Percentiles rank a stretch among this genome's conserved stretches.
These are phyloP conservation scores for Lachancea sp. DNA, from an alignment of 805 yeast genomes.

Conservation along the genomic window DNA sequence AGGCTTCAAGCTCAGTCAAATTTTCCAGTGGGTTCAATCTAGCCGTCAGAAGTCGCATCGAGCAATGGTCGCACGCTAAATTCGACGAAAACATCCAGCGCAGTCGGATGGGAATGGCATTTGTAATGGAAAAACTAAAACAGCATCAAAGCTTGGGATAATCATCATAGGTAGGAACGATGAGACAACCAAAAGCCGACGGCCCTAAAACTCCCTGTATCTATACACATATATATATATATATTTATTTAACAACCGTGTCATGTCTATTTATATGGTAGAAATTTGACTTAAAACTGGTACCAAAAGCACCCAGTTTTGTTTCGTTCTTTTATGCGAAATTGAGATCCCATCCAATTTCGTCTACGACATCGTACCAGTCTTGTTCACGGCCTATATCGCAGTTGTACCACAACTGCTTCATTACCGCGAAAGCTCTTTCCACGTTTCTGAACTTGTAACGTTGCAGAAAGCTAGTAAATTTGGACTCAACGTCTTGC, in stretches of 20 bases:
- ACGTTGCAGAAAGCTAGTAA: conserved; percentile 51
- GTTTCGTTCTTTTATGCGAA: conserved; percentile 42
- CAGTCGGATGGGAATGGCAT: conserved; percentile 65
- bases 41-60: conserved; percentile 61
- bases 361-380: conserved; percentile 63
- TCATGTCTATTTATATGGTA: neutral
- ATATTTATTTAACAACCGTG: neutral
- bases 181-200: neutral
- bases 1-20: conserved; percentile 54
- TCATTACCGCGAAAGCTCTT: conserved; percentile 37
- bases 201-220: neutral
- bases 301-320: no score
- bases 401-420: conserved; percentile 39
- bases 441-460: conserved; percentile 61
- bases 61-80: conserved; percentile 68
- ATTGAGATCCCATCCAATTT: conserved; percentile 70
- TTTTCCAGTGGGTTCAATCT: conserved; percentile 63
- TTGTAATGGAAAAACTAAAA: conserved; percentile 64
- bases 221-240: neutral
- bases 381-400: conserved; percentile 33
- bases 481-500: conserved; percentile 42
- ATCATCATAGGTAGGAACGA: neutral
- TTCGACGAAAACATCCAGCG: conserved; percentile 62
- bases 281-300: neutral
- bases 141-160: conserved; percentile 13